Percentiles rank a stretch among this genome's conserved stretches.
These are phyloP conservation scores for Pestalotiopsis fici DNA, from an alignment of 2,329 filamentous ascomycete genomes.

Conservation along the genomic window DNA sequence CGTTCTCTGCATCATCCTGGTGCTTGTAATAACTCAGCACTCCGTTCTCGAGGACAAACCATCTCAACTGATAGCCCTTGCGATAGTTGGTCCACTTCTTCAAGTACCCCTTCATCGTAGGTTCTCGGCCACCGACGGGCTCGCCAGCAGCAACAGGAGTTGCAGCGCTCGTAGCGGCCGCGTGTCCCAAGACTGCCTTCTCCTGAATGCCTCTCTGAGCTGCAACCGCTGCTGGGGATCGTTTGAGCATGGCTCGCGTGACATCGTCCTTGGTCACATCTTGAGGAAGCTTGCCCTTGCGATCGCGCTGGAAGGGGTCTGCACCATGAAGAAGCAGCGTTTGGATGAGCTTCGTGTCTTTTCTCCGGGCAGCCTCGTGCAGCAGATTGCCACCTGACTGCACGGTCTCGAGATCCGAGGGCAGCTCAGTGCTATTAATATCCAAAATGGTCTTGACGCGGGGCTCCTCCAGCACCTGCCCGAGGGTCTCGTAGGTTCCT, in stretches of 20 bases:
- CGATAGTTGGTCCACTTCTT: slow-evolving; percentile 99
- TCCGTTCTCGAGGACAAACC: slow-evolving; percentile 97
- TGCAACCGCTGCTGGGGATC: slow-evolving; percentile 89
- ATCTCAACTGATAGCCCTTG: slow-evolving; percentile 92
- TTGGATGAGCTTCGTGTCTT: slow-evolving; percentile 85
- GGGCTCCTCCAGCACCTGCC: slow-evolving; percentile 80
- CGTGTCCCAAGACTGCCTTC: slow-evolving; percentile 87
- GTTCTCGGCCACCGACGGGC: slow-evolving; percentile 76
- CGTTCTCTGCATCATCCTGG: slow-evolving; percentile 94
- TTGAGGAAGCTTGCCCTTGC: slow-evolving; percentile 92
- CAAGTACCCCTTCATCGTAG: slow-evolving; percentile 97
- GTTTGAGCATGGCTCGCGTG: slow-evolving; percentile 86
- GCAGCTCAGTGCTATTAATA: slow-evolving; percentile 88
- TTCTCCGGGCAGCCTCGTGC: slow-evolving; percentile 89
- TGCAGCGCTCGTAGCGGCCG: slow-evolving; percentile 54
- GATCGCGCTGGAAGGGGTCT: slow-evolving; percentile 92
- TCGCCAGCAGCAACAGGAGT: slow-evolving; percentile 55
- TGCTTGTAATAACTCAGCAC: slow-evolving; percentile 99
- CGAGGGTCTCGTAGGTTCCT: slow-evolving; percentile 75
- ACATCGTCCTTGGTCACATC: slow-evolving; percentile 95
- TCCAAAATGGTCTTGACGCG: slow-evolving; percentile 85
- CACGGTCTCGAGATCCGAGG: slow-evolving; percentile 75
- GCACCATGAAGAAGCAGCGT: slow-evolving; percentile 90
- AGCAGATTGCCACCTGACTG: slow-evolving; percentile 88
- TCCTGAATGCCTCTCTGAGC: slow-evolving; percentile 96